Evolutionary conservation across 2,329 filamentous ascomycete genomes (phyloP), one percentile per base, ranked within the genome.

Genomic region (Trichoderma atroviride): DNA sequence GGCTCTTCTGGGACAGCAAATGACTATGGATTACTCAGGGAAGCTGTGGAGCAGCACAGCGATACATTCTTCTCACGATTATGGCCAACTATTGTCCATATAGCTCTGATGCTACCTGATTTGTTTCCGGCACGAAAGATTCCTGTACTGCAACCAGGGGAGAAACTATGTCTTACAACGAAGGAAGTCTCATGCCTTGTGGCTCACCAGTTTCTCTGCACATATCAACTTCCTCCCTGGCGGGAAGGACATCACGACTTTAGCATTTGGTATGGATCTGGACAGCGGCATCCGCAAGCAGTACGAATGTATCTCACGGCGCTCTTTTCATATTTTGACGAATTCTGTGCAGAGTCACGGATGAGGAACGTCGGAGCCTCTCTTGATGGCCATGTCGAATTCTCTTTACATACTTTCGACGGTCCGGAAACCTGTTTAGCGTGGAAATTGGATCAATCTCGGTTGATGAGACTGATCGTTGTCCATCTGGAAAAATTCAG

Each of bases 211-310:
- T 79, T 79, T 29, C 60, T 80, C 4, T 76, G 78, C 50, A 75
- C 72, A 1, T 33, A 76, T 6, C 40, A 43, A 69, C 69, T n/a
- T 2, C 74, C 64, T 7, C 63, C 27, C 55, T 75, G 64, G 74
- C 76, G 68, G 47, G 69, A 74, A 6, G 77, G 76, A 0, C 77
- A 74, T 37, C 77, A 77, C 43, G 76, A 79, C 70, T 76, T 80
- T 59, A 71, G 78, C 5, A 74, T 79, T 37, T 81, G 79, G 78
- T 80, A 77, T 56, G 68, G 68, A 24, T 78, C 75, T 0, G 74
- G 72, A 37, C 78, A 80, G 59, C 71, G 76, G 29, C 78, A 80
- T 27, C 73, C 73, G 3, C 35, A 59, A 9, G 78, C 79, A 0
- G 74, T 71, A 1, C 71, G 71, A 19, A 76, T 76, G 70, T 80